Evolutionary conservation across 768 basidiomycete genomes (phyloP), one percentile per base, ranked within the genome.

Genomic region (Serpula lacrymans): DNA sequence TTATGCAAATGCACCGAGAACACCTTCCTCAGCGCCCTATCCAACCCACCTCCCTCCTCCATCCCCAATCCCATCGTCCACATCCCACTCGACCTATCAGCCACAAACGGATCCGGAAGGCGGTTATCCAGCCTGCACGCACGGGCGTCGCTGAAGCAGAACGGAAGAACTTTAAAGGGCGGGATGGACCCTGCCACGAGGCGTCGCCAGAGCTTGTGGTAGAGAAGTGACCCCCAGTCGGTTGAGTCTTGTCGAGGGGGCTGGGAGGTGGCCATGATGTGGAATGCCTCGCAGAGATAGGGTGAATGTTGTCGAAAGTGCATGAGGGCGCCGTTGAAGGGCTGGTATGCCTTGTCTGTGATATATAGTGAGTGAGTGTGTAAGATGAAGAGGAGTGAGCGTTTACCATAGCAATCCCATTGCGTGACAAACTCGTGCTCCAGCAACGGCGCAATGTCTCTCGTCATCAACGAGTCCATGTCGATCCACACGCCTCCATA

Each of bases 361-460:
- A 33, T 10, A 12, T 13, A 41, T 5, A 22, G 32, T 68, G n/a
- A 62, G 50, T 48, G 69, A 67, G 57, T 67, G 69, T 68, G n/a
- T n/a, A n/a, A n/a, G n/a, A n/a, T n/a, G n/a, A n/a, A n/a, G n/a
- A n/a, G n/a, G n/a, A n/a, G n/a, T 49, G 18, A 17, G 20, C 13
- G n/a, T 80, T 30, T 58, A 92, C 94, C 89, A 54, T 97, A 97
- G 60, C 95, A 97, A 57, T 99, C 95, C 95, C 95, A 99, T 54
- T 99, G 93, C 2, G 91, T 95, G 8, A 97, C 90, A 57, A 94
- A 99, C 62, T 99, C 95, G 53, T 90, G 86, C 59, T 96, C 94
- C 5, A 88, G 72, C 41, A 97, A 69, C 7, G 94, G 92, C 3
- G 82, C 70, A 24, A 98, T 66, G 64, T 93, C 88, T 40, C 95